These are phyloP conservation scores for Aphanocladium album DNA, from an alignment of 2,329 filamentous ascomycete species.

Conservation along the genomic window DNA sequence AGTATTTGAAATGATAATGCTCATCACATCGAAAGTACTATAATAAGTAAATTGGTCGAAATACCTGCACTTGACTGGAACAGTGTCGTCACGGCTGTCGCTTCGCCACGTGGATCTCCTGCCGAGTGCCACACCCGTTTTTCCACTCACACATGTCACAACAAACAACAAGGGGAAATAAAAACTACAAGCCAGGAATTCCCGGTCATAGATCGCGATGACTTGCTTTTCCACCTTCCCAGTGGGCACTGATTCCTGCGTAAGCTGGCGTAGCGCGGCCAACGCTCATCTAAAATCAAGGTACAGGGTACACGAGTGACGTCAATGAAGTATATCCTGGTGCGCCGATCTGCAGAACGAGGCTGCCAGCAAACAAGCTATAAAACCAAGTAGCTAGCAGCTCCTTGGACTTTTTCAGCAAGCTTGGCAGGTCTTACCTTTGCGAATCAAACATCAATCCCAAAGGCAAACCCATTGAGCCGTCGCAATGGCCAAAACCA, in stretches of 20 bases:
- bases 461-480: neutral
- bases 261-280: neutral
- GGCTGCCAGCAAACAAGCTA: neutral
- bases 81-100: too few relatives aligned
- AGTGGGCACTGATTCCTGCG: neutral
- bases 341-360: neutral
- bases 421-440: neutral
- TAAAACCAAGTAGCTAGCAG: neutral
- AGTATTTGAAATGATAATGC: too few relatives aligned
- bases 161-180: neutral
- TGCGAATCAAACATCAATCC: neutral
- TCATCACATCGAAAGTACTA: too few relatives aligned
- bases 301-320: conserved; percentile 1
- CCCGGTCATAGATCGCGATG: neutral
- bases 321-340: conserved; percentile 5
- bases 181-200: neutral
- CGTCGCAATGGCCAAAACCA: neutral
- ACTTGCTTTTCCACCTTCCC: neutral
- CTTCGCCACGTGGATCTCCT: too few relatives aligned
- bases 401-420: neutral
- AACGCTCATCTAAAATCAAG: conserved; percentile 4
- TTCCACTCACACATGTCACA: too few relatives aligned
- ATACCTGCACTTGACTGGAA: too few relatives aligned
- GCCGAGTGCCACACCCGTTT: too few relatives aligned
- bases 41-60: too few relatives aligned